Percentiles rank a stretch among this genome's conserved stretches.
Evolutionary conservation across 306 rosid species (phyloP).

Genomic region (Lablab purpureus): DNA sequence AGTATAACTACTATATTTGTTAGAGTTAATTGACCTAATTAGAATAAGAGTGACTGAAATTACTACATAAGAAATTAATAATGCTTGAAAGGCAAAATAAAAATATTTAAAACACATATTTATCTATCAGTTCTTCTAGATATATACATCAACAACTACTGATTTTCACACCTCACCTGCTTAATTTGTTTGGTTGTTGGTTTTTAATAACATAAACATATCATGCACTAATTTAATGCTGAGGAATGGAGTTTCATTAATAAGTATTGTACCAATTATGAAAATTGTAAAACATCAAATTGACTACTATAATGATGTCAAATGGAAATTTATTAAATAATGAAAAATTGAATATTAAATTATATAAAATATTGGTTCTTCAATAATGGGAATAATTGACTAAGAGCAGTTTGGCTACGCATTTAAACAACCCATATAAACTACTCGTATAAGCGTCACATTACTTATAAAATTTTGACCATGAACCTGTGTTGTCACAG

Average conservation of each 20-base stretch:
- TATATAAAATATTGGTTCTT: too few species aligned
- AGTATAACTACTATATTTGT: too few species aligned
- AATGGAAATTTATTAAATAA: too few species aligned
- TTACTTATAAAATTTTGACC: background rate
- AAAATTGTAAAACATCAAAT: too few species aligned
- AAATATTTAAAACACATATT: background rate
- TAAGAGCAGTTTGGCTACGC: background rate
- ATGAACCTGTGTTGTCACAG: background rate
- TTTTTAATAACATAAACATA: slow-evolving; percentile 6
- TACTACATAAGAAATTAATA: too few species aligned
- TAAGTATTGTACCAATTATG: too few species aligned
- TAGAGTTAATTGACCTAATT: too few species aligned
- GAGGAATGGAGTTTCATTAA: slow-evolving; percentile 16
- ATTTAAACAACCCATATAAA: background rate
- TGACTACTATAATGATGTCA: too few species aligned
- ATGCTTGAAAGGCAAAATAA: too few species aligned
- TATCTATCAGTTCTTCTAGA: background rate
- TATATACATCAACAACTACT: background rate
- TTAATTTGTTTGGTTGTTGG: slow-evolving; percentile 21
- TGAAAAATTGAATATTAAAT: too few species aligned
- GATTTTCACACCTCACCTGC: slow-evolving; percentile 12
- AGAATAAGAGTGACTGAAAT: too few species aligned
- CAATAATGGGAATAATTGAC: background rate
- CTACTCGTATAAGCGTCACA: background rate
- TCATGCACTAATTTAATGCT: slow-evolving; percentile 6